These are phyloP conservation scores for Penicillium sp. DNA, from an alignment of 2,329 filamentous ascomycete species.

Conservation along the genomic window DNA sequence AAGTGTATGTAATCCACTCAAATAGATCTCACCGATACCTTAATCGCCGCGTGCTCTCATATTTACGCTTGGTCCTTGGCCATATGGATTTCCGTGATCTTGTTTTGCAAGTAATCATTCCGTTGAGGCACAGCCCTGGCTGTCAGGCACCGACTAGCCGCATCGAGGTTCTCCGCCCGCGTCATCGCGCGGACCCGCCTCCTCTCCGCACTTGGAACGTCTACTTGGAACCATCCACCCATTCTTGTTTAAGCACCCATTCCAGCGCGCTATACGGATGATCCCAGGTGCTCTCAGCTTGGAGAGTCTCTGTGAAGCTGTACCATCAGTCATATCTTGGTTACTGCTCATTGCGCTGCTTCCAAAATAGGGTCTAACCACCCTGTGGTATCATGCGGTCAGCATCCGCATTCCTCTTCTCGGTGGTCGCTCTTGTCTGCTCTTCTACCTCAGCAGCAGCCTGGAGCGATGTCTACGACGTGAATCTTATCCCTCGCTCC, in stretches of 20 bases:
- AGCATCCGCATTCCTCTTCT: constrained; percentile 17
- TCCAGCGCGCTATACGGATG: constrained; percentile 2
- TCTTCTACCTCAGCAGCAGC: constrained; percentile 19
- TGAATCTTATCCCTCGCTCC: constrained; percentile 58
- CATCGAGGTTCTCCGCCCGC: constrained; percentile 24
- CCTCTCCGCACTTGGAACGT: constrained; percentile 13
- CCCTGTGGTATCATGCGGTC: constrained; percentile 24
- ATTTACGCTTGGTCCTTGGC: constrained; percentile 11
- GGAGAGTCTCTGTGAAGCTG: constrained; percentile 4
- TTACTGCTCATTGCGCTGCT: constrained; percentile 4
- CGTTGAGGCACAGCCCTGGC: constrained; percentile 14
- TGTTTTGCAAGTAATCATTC: neutral
- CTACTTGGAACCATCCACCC: constrained; percentile 3
- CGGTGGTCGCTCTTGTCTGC: constrained; percentile 23
- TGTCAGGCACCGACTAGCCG: no score
- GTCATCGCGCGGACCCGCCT: constrained; percentile 25
- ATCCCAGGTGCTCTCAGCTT: neutral
- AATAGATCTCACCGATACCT: neutral
- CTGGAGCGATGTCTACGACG: constrained; percentile 52
- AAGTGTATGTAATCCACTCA: no score
- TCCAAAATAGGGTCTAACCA: constrained; percentile 6
- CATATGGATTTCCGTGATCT: neutral
- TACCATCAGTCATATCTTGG: constrained; percentile 5
- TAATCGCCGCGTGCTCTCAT: neutral
- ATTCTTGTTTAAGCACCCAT: constrained; percentile 2